phyloP scores from a whole-genome alignment of 495 filamentous ascomycete genomes.

The Hyaloscypha finlandica region DNA sequence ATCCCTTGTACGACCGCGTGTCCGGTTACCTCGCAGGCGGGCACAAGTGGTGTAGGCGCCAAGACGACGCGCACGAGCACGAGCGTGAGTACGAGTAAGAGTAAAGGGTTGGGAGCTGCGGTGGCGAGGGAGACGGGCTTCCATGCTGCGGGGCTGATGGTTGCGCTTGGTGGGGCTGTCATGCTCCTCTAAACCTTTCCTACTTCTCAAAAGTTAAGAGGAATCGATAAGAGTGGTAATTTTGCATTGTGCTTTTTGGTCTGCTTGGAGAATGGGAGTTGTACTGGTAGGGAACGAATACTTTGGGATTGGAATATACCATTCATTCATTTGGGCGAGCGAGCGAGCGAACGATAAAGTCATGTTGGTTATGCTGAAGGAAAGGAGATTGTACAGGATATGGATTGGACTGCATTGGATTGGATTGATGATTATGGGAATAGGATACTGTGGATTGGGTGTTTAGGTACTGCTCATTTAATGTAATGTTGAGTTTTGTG shows the following conservation, averaged over 20 bases:
- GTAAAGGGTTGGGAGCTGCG: conserved; percentile 15
- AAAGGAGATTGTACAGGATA: not conserved
- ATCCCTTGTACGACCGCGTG: conserved; percentile 39
- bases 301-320: conserved; percentile 4
- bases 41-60: not conserved
- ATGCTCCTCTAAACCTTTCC: conserved; percentile 23
- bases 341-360: not conserved
- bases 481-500: conserved; percentile 3
- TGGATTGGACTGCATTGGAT: not conserved
- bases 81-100: conserved; percentile 18
- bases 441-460: not conserved
- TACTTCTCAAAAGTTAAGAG: not conserved
- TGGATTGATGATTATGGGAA: not conserved
- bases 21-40: conserved; percentile 17
- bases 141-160: conserved; percentile 24
- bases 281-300: not conserved
- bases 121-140: conserved; percentile 30
- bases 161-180: conserved; percentile 26
- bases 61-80: conserved; percentile 8
- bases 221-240: not conserved
- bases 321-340: not conserved
- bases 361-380: not conserved
- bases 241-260: not conserved
- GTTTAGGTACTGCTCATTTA: not conserved
- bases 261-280: conserved; percentile 1